These are phyloP conservation scores for Aureobasidium uvarum DNA, from an alignment of 2,329 filamentous ascomycete genomes.

Conservation along the genomic window DNA sequence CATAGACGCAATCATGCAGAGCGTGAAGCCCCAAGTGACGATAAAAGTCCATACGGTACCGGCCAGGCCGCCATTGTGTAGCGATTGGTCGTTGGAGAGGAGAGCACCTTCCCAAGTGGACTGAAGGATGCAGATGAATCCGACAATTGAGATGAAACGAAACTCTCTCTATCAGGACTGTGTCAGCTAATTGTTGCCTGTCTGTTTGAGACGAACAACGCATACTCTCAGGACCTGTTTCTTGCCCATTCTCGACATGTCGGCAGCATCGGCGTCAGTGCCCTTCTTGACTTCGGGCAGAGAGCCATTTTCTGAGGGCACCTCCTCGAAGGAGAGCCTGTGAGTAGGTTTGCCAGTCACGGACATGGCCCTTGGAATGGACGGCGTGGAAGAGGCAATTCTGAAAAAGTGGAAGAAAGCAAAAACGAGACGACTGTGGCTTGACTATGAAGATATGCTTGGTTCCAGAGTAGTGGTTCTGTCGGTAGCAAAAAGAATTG, in stretches of 20 bases:
- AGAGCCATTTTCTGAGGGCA: constrained; percentile 9
- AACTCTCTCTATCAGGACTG: constrained; percentile 47
- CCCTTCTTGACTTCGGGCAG: constrained; percentile 32
- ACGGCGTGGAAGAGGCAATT: neutral
- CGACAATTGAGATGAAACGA: constrained; percentile 51
- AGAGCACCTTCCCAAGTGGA: constrained; percentile 54
- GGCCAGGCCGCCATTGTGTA: constrained; percentile 27
- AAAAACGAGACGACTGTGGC: neutral
- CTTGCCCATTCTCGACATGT: constrained; percentile 54
- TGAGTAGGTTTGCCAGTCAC: constrained; percentile 4
- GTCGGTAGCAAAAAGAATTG: constrained; percentile 14
- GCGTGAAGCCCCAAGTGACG: constrained; percentile 38
- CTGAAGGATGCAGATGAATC: constrained; percentile 55
- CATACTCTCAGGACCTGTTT: constrained; percentile 49
- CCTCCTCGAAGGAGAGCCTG: constrained; percentile 22
- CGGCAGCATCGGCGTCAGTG: constrained; percentile 41
- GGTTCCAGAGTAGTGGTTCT: constrained; percentile 5
- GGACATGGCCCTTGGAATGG: neutral
- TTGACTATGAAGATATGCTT: neutral
- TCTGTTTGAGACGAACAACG: neutral
- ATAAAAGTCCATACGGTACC: constrained; percentile 27
- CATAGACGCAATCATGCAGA: constrained; percentile 31
- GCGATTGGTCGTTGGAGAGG: constrained; percentile 14
- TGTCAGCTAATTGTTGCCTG: constrained; percentile 28
- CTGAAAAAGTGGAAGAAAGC: neutral